phyloP scores from a whole-genome alignment of 768 basidiomycete species.

The Tylopilus subfusipes region DNA sequence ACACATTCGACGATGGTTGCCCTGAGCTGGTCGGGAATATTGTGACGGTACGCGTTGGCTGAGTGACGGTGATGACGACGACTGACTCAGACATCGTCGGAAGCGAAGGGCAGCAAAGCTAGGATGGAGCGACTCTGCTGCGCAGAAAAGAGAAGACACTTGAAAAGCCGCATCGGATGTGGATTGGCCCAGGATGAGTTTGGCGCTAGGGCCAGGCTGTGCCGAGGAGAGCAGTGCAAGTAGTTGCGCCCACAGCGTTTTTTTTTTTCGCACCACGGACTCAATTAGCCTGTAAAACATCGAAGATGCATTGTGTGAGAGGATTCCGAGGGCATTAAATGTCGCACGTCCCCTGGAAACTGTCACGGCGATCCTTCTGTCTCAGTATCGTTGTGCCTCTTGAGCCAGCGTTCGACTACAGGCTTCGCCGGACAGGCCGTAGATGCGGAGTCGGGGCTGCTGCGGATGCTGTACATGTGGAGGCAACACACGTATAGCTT shows the following conservation, averaged over 20 bases:
- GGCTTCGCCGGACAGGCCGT: slow-evolving; percentile 58
- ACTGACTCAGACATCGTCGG: slow-evolving; percentile 15
- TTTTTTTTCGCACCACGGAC: slow-evolving; percentile 11
- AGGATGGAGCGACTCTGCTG: neutral
- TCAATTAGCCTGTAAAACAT: neutral
- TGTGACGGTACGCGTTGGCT: neutral
- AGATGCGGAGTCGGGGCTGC: slow-evolving; percentile 38
- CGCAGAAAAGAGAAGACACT: neutral
- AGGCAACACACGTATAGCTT: slow-evolving; percentile 62
- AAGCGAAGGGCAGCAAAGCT: neutral
- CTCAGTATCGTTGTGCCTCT: slow-evolving; percentile 21
- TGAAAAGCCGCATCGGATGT: neutral
- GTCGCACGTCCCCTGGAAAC: neutral
- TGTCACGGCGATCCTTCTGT: neutral
- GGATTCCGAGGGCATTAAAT: neutral
- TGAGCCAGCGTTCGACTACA: slow-evolving; percentile 58
- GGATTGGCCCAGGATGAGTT: neutral
- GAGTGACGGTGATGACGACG: slow-evolving; percentile 9
- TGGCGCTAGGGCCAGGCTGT: neutral
- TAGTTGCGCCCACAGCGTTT: neutral
- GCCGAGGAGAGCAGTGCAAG: neutral
- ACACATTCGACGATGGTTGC: slow-evolving; percentile 1
- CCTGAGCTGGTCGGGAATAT: neutral
- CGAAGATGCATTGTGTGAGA: neutral
- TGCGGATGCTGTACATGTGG: slow-evolving; percentile 44